phyloP scores from a whole-genome alignment of 2,329 filamentous ascomycete genomes.

The Verticillium albo-atrum region DNA sequence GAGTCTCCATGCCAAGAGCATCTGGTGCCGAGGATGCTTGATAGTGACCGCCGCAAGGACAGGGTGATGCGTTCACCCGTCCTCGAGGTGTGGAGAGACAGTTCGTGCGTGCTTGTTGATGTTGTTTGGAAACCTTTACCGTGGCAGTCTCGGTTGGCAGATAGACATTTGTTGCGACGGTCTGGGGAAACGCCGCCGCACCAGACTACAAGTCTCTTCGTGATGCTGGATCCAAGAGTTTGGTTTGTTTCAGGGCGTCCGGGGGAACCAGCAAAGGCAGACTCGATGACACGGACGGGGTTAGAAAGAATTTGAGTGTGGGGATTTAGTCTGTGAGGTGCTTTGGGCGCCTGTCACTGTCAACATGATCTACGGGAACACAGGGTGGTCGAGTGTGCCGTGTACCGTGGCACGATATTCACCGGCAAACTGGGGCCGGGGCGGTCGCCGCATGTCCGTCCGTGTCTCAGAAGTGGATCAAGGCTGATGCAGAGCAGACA shows the following conservation, averaged over 20 bases:
- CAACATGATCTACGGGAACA: no score
- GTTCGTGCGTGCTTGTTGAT: no score
- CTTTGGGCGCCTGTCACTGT: no score
- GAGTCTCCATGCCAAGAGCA: background rate
- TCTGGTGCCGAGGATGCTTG: background rate
- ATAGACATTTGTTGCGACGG: background rate
- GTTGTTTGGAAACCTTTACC: no score
- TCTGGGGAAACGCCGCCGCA: background rate
- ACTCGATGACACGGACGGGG: background rate
- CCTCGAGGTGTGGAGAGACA: no score
- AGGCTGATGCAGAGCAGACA: background rate
- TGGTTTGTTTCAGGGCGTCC: background rate
- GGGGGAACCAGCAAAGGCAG: background rate
- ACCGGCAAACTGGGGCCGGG: background rate
- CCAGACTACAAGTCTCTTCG: background rate
- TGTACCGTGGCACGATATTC: background rate
- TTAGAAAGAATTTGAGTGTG: background rate
- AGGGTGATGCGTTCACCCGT: background rate
- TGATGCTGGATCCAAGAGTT: background rate
- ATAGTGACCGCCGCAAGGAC: background rate
- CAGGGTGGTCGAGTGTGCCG: no score
- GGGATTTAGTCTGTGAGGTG: background rate
- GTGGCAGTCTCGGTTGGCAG: background rate
- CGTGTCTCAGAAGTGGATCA: no score
- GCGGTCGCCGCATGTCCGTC: background rate